Evolutionary conservation across 2,329 filamentous ascomycete species (phyloP).

Genomic region (Pestalotiopsis sp.): DNA sequence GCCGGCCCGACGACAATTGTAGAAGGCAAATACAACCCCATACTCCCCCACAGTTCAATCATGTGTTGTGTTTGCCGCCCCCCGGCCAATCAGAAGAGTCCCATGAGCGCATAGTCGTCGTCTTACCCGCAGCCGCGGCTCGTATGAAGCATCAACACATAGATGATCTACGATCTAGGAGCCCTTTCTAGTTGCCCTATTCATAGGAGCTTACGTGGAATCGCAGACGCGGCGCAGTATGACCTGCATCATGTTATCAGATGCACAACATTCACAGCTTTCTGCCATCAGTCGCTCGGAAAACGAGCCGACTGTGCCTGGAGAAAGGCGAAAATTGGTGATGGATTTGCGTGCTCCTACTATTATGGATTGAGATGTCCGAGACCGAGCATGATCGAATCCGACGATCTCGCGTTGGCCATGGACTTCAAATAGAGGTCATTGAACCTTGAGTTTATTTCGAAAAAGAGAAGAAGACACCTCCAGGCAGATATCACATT

Average conservation of each 20-base stretch:
- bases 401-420: background rate
- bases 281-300: background rate
- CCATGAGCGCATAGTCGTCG: background rate
- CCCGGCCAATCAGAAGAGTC: conserved; percentile 9
- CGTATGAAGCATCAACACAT: background rate
- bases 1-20: background rate
- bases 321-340: background rate
- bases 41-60: background rate
- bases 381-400: background rate
- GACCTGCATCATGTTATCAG: conserved; percentile 3
- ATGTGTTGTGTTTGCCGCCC: background rate
- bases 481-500: background rate
- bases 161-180: background rate
- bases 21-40: conserved; percentile 2
- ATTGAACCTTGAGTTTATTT: background rate
- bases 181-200: background rate
- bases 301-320: background rate
- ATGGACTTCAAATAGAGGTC: conserved; percentile 1
- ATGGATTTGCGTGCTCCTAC: background rate
- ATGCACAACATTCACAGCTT: background rate
- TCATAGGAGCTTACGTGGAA: conserved; percentile 1
- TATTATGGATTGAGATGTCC: background rate
- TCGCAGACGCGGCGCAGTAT: background rate
- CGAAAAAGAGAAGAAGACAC: background rate
- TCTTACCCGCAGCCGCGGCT: background rate